Conservation (phyloP, 345 rosid genomes). For the Eucalyptus caleyi region DNA sequence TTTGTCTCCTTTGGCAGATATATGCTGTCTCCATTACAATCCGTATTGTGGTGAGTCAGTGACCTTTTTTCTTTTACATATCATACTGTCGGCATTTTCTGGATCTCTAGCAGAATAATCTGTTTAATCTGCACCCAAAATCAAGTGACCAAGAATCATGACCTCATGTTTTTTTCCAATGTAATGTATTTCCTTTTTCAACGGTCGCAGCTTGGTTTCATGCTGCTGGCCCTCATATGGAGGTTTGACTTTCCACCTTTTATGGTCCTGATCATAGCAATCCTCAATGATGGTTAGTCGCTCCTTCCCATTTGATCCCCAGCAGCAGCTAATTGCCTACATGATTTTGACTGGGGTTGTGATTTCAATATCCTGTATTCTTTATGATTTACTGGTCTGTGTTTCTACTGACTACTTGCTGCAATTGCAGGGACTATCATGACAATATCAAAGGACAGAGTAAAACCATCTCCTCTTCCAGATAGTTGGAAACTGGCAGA, state of each 20-base stretch:
- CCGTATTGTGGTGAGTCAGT: conserved; percentile 87
- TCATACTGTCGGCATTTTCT: neutral
- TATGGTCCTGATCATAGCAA: conserved; percentile 98
- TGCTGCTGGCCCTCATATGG: conserved; percentile 97
- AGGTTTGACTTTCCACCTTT: conserved; percentile 97
- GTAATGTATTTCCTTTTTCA: neutral
- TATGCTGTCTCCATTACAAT: conserved; percentile 98
- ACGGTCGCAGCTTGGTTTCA: conserved; percentile 80
- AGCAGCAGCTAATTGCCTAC: neutral
- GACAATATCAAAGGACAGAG: conserved; percentile 98
- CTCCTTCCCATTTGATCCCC: neutral
- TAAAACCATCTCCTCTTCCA: conserved; percentile 96
- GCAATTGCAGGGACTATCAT: conserved; percentile 77
- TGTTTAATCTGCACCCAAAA: neutral
- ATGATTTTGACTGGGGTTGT: neutral
- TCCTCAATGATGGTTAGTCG: conserved; percentile 86
- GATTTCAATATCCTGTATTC: neutral
- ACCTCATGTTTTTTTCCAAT: neutral
- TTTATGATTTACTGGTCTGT: neutral
- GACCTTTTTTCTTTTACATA: neutral
- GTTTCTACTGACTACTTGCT: neutral
- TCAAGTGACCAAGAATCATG: neutral
- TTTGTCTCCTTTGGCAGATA: conserved; percentile 34
- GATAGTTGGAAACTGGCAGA: conserved; percentile 99
- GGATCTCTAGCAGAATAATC: neutral